Evolutionary conservation across 495 filamentous ascomycete genomes (phyloP).

Genomic region (Bathelium albidoporum): DNA sequence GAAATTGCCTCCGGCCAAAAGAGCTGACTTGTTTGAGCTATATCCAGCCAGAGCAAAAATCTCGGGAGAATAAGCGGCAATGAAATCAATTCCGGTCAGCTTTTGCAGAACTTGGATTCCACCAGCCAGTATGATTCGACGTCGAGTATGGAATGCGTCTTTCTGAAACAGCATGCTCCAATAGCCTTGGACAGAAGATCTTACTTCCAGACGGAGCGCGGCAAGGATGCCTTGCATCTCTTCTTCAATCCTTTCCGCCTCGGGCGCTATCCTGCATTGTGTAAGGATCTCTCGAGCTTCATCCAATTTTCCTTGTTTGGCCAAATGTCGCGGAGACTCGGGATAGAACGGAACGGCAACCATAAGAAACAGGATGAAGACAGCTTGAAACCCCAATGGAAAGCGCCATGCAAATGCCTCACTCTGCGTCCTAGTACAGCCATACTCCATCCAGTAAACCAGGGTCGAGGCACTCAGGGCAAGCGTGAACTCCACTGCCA

Average conservation of each 20-base stretch:
- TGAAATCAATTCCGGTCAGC: constrained; percentile 23
- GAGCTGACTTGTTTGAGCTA: constrained; percentile 5
- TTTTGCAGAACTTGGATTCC: constrained; percentile 65
- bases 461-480: constrained; percentile 3
- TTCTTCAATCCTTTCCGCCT: constrained; percentile 5
- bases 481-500: constrained; percentile 61
- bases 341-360: constrained; percentile 12
- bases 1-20: neutral
- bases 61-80: neutral
- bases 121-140: constrained; percentile 54
- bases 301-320: constrained; percentile 11
- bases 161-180: constrained; percentile 20
- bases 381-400: constrained; percentile 59
- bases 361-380: constrained; percentile 45
- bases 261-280: constrained; percentile 20
- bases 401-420: constrained; percentile 44
- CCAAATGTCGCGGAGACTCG: constrained; percentile 17
- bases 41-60: neutral
- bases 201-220: constrained; percentile 19
- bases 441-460: constrained; percentile 14
- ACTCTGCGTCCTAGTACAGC: constrained; percentile 9
- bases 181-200: constrained; percentile 21
- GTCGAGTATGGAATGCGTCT: constrained; percentile 39
- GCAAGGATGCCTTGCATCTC: constrained; percentile 7
- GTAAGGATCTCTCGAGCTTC: constrained; percentile 44